phyloP scores from a whole-genome alignment of 228 moss, liverwort and hornwort species.

The Sphagnum magellanicum region DNA sequence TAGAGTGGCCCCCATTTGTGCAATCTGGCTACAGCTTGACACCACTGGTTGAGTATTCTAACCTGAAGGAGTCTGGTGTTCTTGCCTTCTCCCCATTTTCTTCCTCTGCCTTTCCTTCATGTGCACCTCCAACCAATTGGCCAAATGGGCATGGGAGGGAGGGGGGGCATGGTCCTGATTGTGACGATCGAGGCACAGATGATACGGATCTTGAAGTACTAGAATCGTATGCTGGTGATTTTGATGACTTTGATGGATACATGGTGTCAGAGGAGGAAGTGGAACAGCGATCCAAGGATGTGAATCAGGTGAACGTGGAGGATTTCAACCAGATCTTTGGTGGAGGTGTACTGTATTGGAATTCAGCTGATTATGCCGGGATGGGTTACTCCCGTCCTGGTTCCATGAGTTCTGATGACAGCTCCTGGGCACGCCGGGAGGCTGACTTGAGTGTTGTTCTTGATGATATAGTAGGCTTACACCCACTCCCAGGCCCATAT shows the following conservation, averaged over 20 bases:
- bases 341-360: constrained; percentile 96
- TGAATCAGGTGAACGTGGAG: constrained; percentile 38
- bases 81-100: constrained; percentile 39
- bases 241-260: constrained; percentile 84
- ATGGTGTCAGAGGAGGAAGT: constrained; percentile 87
- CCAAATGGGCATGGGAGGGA: constrained; percentile 39
- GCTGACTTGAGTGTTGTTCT: constrained; percentile 80
- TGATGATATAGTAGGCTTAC: constrained; percentile 81
- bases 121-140: constrained; percentile 30
- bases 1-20: constrained; percentile 61
- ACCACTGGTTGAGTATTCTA: constrained; percentile 40
- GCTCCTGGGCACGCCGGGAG: constrained; percentile 89
- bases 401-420: constrained; percentile 90
- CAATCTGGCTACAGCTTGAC: constrained; percentile 52
- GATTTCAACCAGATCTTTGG: constrained; percentile 89
- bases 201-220: constrained; percentile 87
- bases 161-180: constrained; percentile 42
- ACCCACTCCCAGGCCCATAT: constrained; percentile 50
- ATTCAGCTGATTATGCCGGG: constrained; percentile 84
- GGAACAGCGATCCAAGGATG: constrained; percentile 60
- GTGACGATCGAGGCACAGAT: constrained; percentile 53
- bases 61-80: constrained; percentile 39
- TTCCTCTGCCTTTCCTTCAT: constrained; percentile 50
- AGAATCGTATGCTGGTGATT: constrained; percentile 62
- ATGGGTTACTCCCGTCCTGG: constrained; percentile 90